Conservation (phyloP, 768 basidiomycete species). For the Collybia mongolica region DNA sequence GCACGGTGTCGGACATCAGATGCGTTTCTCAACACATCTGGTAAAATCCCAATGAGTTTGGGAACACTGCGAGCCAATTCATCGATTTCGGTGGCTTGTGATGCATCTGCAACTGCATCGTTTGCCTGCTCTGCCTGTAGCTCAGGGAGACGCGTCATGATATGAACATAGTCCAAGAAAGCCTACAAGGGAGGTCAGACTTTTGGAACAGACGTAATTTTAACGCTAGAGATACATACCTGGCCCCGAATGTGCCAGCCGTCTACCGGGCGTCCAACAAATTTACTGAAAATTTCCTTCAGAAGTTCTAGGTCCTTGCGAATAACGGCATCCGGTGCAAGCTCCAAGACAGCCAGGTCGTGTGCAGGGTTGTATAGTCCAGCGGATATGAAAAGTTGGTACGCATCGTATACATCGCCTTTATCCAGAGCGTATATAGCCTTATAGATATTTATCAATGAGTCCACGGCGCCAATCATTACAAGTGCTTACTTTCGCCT, state of each 20-base stretch:
- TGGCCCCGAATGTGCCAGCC: conserved; percentile 87
- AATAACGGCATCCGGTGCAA: conserved; percentile 87
- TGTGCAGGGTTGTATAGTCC: conserved; percentile 75
- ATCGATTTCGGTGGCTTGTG: conserved; percentile 54
- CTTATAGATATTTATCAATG: conserved; percentile 30
- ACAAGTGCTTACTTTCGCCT: conserved; percentile 68
- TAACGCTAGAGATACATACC: conserved; percentile 36
- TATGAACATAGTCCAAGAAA: conserved; percentile 70
- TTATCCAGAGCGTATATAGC: conserved; percentile 62
- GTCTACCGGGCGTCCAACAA: conserved; percentile 58
- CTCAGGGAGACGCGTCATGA: conserved; percentile 58
- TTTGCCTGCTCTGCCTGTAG: conserved; percentile 45
- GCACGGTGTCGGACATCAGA: conserved; percentile 65
- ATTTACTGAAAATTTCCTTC: conserved; percentile 62
- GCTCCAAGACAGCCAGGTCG: conserved; percentile 77
- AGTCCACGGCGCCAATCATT: conserved; percentile 1
- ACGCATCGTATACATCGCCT: conserved; percentile 70
- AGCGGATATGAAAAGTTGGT: conserved; percentile 72
- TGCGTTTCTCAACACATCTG: conserved; percentile 61
- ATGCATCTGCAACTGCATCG: conserved; percentile 42
- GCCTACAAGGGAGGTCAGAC: conserved; percentile 37
- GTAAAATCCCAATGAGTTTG: conserved; percentile 63
- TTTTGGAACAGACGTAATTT: conserved; percentile 5
- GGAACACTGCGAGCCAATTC: conserved; percentile 59
- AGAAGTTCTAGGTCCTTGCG: conserved; percentile 64